Base-by-base conservation (phyloP, 1,284 basidiomycete species). In the Moesziomyces parantarcticus region DNA sequence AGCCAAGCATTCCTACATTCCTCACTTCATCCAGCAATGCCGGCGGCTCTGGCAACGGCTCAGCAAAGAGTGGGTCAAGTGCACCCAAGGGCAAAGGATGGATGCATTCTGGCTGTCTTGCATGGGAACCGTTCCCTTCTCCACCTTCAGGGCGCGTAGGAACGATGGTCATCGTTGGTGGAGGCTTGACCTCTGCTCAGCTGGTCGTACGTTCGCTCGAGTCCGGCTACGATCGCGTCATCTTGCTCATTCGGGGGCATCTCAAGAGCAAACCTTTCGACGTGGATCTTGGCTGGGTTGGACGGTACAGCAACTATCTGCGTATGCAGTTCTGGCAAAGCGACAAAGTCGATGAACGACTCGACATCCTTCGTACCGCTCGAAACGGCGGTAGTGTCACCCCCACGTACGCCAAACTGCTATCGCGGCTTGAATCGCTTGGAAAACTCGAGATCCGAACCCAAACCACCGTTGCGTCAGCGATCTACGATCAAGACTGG, bases 131-230 rank as follows among this genome's bases (percentile, higher is more conserved):
- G 3, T 80, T 76, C 44, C 44, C 61, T 3, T 51, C 60, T 13
- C 78, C 78, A 0, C 41, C 60, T 1, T 22, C 60, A 14, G 16
- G 58, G 2, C 42, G 34, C 3, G 22, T 20, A 18, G 50, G 21
- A 0, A 73, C 63, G 0, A 67, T 81, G n/a, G 59, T 84, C 11
- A 75, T 85, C 5, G 72, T 85, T 18, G 84, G 84, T 5, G 84
- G 84, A 26, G 84, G 84, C 0, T 76, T 85, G 21, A 84, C 84
- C 3, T 84, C 84, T 6, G 84, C 84, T 1, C 84, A 85, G 52
- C 75, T 85, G 34, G 63, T 75, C 34, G 78, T 84, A 25, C 73
- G 83, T 4, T 79, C 79, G 1, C 55, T 85, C 9, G 46, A 66
- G 21, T 41, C 64, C 10, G 83, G 83, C 8, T 79, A 81, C 22